Percentiles rank a stretch among this genome's conserved stretches.
Evolutionary conservation across 306 rosid species (phyloP).

Genomic region (Trifolium repens): DNA sequence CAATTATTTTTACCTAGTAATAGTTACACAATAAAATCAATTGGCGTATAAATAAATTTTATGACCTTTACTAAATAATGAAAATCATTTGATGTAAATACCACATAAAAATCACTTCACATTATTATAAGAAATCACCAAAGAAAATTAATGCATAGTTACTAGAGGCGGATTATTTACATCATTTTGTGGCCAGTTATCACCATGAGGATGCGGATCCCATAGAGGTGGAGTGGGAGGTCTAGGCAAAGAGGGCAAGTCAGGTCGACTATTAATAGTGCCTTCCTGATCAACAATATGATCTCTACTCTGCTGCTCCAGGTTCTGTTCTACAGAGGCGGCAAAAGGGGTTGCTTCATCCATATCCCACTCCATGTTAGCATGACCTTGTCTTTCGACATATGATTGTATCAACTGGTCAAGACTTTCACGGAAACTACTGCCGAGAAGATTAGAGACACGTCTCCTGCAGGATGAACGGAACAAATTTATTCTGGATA

Average conservation of each 20-base stretch:
- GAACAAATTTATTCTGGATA: conserved; percentile 18
- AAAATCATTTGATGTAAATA: conserved; percentile 1
- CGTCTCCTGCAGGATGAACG: conserved; percentile 78
- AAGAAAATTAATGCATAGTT: conserved; percentile 49
- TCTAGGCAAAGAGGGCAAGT: conserved; percentile 60
- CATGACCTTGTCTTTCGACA: conserved; percentile 75
- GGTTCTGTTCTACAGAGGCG: conserved; percentile 66
- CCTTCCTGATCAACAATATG: conserved; percentile 58
- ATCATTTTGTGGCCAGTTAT: conserved; percentile 73
- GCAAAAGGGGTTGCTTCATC: conserved; percentile 59
- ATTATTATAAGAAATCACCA: conserved; percentile 28
- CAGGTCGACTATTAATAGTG: conserved; percentile 49
- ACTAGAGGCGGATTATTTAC: conserved; percentile 65
- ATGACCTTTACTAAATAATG: conserved; percentile 5
- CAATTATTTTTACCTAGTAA: background rate
- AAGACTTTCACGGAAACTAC: conserved; percentile 90
- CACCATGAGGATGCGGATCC: conserved; percentile 64
- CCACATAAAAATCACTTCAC: background rate
- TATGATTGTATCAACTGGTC: conserved; percentile 85
- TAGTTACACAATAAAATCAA: conserved; percentile 1
- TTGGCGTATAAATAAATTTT: background rate
- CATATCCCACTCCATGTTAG: conserved; percentile 71
- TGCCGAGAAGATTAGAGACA: conserved; percentile 86
- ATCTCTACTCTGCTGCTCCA: conserved; percentile 59
- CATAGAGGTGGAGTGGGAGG: conserved; percentile 66